Conservation (phyloP, 116 monocot species). For the Phalaenopsis hybrid region DNA sequence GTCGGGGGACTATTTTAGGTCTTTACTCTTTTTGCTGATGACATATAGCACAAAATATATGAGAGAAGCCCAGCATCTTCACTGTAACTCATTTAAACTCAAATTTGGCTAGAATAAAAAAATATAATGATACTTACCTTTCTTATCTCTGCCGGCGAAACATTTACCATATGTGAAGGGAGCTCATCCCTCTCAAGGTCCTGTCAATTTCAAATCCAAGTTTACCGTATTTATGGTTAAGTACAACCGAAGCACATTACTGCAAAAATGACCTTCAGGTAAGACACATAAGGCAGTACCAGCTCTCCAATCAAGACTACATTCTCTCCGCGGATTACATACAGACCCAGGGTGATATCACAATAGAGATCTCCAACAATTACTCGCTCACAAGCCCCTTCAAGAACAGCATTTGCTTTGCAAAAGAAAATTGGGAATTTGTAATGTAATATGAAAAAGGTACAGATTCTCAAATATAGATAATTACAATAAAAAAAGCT, state of each 20-base stretch:
- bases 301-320: conserved; percentile 93
- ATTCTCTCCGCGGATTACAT: conserved; percentile 93
- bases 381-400: conserved; percentile 84
- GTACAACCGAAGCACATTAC: not conserved
- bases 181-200: conserved; percentile 78
- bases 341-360: conserved; percentile 85
- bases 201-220: conserved; percentile 21
- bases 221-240: not conserved
- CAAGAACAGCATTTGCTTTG: conserved; percentile 92
- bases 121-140: conserved; percentile 25
- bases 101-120: not conserved
- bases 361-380: conserved; percentile 86
- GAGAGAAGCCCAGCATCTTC: not conserved
- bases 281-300: conserved; percentile 26
- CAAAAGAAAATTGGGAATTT: conserved; percentile 5
- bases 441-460: not conserved
- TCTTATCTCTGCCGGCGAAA: conserved; percentile 74
- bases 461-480: not conserved
- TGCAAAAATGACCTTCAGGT: not conserved
- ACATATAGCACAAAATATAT: too few species aligned
- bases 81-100: too few species aligned
- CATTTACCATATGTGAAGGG: conserved; percentile 73
- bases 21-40: too few species aligned
- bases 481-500: not conserved
- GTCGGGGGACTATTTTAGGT: too few species aligned